Conservation (phyloP, 371 early-diverging fungal species). For the Nematocida sp. region DNA sequence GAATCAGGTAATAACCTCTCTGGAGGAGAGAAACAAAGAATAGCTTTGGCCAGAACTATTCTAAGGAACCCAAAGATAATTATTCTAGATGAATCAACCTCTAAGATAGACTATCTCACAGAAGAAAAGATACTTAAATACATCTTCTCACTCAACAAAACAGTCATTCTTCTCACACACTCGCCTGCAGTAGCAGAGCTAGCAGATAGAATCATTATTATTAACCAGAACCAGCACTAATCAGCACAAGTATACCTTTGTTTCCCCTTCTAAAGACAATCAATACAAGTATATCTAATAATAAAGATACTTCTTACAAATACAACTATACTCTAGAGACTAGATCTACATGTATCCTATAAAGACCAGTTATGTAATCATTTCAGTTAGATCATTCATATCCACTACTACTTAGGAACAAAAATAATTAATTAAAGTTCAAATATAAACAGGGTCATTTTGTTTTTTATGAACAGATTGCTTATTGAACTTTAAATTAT, state of each 20-base stretch:
- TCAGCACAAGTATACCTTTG: background rate
- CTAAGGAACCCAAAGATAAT: conserved; percentile 74
- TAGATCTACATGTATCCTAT: too few species aligned
- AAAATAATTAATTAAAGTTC: too few species aligned
- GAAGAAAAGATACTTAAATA: conserved; percentile 66
- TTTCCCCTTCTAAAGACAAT: conserved; percentile 4
- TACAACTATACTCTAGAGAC: too few species aligned
- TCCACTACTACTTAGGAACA: too few species aligned
- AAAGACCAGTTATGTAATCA: too few species aligned
- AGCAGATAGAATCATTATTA: conserved; percentile 8
- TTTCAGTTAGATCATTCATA: too few species aligned
- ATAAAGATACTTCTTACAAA: too few species aligned
- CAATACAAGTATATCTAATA: too few species aligned
- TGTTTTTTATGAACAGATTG: too few species aligned
- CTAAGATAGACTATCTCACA: conserved; percentile 75
- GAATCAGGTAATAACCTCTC: conserved; percentile 79
- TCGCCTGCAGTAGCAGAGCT: conserved; percentile 9
- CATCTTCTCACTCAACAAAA: background rate
- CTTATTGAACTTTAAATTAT: too few species aligned
- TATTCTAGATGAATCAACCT: conserved; percentile 87
- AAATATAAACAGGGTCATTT: too few species aligned
- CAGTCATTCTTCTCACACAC: conserved; percentile 44
- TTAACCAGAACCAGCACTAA: background rate
- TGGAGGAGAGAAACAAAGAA: conserved; percentile 84
- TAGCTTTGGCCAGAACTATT: conserved; percentile 73